phyloP scores from a whole-genome alignment of 2,329 filamentous ascomycete genomes.

The Tolypocladium inflatum region DNA sequence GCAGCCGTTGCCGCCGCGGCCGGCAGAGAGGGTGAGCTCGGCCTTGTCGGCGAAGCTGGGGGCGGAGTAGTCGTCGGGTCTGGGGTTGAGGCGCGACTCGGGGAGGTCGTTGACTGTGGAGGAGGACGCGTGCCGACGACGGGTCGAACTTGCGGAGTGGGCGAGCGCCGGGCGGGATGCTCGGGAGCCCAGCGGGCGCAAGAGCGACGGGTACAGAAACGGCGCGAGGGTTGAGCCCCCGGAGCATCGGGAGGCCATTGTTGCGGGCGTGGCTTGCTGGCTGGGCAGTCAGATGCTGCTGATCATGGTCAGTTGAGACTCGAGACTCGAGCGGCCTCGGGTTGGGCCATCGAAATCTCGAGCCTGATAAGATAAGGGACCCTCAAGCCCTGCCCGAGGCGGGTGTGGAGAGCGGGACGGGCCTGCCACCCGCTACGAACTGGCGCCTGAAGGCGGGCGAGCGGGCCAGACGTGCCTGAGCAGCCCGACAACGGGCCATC shows the following conservation, averaged over 20 bases:
- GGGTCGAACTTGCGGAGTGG: slow-evolving; percentile 3
- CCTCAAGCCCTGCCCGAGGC: neutral
- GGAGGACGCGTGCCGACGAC: slow-evolving; percentile 12
- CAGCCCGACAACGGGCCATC: neutral
- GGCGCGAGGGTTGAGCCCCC: slow-evolving; percentile 14
- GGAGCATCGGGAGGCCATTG: slow-evolving; percentile 19
- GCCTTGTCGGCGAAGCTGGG: slow-evolving; percentile 85
- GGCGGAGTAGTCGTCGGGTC: slow-evolving; percentile 73
- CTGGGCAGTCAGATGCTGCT: neutral
- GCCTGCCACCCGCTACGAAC: neutral
- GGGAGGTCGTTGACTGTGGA: slow-evolving; percentile 27
- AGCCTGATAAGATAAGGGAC: neutral
- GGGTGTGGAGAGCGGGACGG: neutral
- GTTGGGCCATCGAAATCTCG: neutral
- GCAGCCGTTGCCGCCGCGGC: slow-evolving; percentile 80
- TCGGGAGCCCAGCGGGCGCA: slow-evolving; percentile 17
- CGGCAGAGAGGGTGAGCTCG: slow-evolving; percentile 65
- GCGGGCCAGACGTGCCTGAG: too few species aligned
- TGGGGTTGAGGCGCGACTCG: slow-evolving; percentile 62
- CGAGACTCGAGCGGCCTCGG: neutral
- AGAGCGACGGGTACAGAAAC: slow-evolving; percentile 42
- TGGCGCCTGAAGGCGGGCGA: neutral
- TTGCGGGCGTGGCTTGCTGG: neutral
- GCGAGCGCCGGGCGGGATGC: slow-evolving; percentile 9
- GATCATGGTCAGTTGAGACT: neutral